Base-by-base conservation (phyloP, 305 asterid genomes). In the Caryopteris hybrid region DNA sequence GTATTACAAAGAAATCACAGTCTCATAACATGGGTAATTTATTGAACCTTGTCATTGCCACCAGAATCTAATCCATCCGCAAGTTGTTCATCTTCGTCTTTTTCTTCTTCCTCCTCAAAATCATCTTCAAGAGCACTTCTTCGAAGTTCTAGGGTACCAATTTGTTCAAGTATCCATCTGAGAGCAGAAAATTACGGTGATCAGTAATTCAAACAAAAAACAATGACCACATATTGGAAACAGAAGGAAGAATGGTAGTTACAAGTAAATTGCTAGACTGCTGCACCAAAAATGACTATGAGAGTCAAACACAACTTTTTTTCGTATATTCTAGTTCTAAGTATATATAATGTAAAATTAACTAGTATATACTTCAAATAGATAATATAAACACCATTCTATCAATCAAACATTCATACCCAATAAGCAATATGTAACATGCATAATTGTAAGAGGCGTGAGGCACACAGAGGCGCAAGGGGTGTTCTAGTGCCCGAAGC, bases 71-170 rank as follows among this genome's bases (percentile, higher is more conserved):
- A 33, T 74, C 80, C 98, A 77, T 80, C 84, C 50, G 79, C 80
- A 46, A 81, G 78, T 58, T 78, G 95, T 10, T 87, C 96, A 42
- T 91, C 98, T 59, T 94, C 99, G 73, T 94, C 96, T 41, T 91
- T 91, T 76, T 91, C 98, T 78, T 94, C 98, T 71, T 94, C 98
- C 81, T 94, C 99, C 85, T 91, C 99, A 81, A 86, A 94, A 80
- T 94, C 99, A 80, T 94, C 99, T 78, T 94, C 99, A 54, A 94
- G 90, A 21, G 95, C 99, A 84, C 99, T 94, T 82, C 92, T 82
- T 79, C 99, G 83, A 53, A 85, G 93, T 75, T 89, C 98, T 23
- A 94, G 80, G 14, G 84, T 66, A 56, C 92, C 92, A 61, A 83
- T 57, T 48, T 84, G 76, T 81, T 94, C 99, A 66, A 94, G 86